These are phyloP conservation scores for Scheffersomyces lignicola DNA, from an alignment of 1,139 yeast genomes.

Conservation along the genomic window DNA sequence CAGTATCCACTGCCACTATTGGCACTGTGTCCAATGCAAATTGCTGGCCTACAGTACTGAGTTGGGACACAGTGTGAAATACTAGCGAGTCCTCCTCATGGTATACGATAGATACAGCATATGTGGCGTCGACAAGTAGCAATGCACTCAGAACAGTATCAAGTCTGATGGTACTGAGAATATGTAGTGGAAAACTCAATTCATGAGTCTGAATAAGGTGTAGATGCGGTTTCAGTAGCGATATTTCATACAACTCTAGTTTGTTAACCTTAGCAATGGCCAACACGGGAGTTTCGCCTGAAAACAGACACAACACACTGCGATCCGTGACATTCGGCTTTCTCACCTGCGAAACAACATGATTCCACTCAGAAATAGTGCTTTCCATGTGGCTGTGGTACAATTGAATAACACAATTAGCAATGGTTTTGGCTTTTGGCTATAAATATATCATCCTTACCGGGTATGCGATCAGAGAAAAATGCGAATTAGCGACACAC, in stretches of 20 bases:
- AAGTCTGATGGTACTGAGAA: too few relatives aligned
- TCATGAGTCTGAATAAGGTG: too few relatives aligned
- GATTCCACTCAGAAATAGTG: too few relatives aligned
- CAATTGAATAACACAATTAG: slow-evolving; percentile 6
- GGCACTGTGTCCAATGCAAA: slow-evolving; percentile 27
- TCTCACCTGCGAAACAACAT: slow-evolving; percentile 9
- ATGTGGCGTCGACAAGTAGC: not conserved
- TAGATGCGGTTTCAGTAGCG: too few relatives aligned
- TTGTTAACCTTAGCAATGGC: slow-evolving; percentile 18
- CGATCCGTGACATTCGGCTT: slow-evolving; percentile 17
- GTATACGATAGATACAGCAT: slow-evolving; percentile 5
- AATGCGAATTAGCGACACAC: too few relatives aligned
- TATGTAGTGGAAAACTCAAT: too few relatives aligned
- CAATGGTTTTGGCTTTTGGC: too few relatives aligned
- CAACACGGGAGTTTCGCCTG: slow-evolving; percentile 16
- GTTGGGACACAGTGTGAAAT: slow-evolving; percentile 10
- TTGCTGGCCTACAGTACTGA: slow-evolving; percentile 31
- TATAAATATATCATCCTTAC: too few relatives aligned
- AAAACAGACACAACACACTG: slow-evolving; percentile 18
- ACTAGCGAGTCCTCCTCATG: slow-evolving; percentile 7
- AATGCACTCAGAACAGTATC: too few relatives aligned
- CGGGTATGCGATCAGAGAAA: too few relatives aligned
- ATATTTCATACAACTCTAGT: slow-evolving; percentile 18
- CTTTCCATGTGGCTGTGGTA: too few relatives aligned
- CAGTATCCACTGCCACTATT: slow-evolving; percentile 18